phyloP scores from a whole-genome alignment of 495 filamentous ascomycete species.

The Penicillium canescens region DNA sequence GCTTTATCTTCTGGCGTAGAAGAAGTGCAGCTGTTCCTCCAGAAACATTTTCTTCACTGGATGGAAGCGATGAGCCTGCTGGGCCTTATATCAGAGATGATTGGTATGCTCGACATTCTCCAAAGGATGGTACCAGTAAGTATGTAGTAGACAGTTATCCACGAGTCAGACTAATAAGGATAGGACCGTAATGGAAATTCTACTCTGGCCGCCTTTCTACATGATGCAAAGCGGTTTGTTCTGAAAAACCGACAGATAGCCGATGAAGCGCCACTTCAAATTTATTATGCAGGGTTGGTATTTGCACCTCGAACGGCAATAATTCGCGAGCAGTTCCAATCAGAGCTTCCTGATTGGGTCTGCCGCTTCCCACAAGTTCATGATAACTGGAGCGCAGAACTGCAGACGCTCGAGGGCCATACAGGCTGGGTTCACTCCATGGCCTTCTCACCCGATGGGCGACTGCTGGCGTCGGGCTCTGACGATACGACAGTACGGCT shows the following conservation, averaged over 20 bases:
- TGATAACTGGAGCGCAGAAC: conserved; percentile 16
- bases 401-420: conserved; percentile 27
- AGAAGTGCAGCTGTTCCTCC: conserved; percentile 32
- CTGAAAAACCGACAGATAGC: conserved; percentile 32
- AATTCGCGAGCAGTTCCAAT: conserved; percentile 19
- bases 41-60: no score
- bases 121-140: no score
- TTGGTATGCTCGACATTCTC: no score
- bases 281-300: conserved; percentile 30
- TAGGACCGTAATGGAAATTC: conserved; percentile 15
- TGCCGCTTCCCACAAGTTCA: conserved; percentile 14
- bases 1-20: conserved; percentile 20
- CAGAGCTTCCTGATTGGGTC: conserved; percentile 18
- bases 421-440: conserved; percentile 3
- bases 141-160: no score
- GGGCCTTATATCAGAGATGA: no score
- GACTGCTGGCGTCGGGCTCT: conserved; percentile 19
- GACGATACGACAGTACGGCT: conserved; percentile 21
- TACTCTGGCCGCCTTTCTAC: conserved; percentile 4
- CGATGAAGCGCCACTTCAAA: conserved; percentile 25
- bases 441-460: conserved; percentile 25
- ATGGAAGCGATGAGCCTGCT: no score
- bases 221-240: conserved; percentile 39
- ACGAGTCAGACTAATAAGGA: conserved; percentile 2
- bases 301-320: conserved; percentile 35